Evolutionary conservation across 768 basidiomycete species (phyloP).

Genomic region (Sarcodon sp.): DNA sequence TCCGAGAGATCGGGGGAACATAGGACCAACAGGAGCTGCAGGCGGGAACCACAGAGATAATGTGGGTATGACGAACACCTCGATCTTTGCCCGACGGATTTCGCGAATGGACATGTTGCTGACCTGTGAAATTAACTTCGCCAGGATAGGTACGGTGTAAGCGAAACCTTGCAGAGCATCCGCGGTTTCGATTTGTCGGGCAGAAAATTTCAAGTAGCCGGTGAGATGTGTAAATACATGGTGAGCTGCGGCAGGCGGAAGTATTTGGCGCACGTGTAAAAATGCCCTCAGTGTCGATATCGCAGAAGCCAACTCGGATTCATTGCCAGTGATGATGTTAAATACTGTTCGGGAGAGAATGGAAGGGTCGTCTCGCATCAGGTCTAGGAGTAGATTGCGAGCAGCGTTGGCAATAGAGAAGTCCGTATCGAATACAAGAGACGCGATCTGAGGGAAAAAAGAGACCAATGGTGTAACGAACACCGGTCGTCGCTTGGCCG

Average conservation of each 20-base stretch:
- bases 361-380: constrained; percentile 66
- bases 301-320: constrained; percentile 35
- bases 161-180: constrained; percentile 41
- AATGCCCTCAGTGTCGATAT: constrained; percentile 41
- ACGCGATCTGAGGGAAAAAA: constrained; percentile 40
- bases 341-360: constrained; percentile 52
- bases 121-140: constrained; percentile 49
- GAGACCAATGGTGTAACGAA: constrained; percentile 50
- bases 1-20: constrained; percentile 43
- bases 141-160: constrained; percentile 41
- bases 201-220: constrained; percentile 47
- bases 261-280: constrained; percentile 36
- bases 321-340: constrained; percentile 13
- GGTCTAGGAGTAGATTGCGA: constrained; percentile 41
- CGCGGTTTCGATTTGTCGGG: constrained; percentile 27
- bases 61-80: constrained; percentile 53
- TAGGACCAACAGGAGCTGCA: constrained; percentile 37
- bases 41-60: constrained; percentile 59
- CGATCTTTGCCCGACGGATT: constrained; percentile 60
- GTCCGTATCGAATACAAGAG: constrained; percentile 39
- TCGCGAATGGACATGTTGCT: constrained; percentile 62
- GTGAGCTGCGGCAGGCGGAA: constrained; percentile 57
- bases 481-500: constrained; percentile 46
- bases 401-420: constrained; percentile 43
- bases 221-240: constrained; percentile 58